Conservation (phyloP, 129 eudicot genomes). For the Pittosporum tobira region DNA sequence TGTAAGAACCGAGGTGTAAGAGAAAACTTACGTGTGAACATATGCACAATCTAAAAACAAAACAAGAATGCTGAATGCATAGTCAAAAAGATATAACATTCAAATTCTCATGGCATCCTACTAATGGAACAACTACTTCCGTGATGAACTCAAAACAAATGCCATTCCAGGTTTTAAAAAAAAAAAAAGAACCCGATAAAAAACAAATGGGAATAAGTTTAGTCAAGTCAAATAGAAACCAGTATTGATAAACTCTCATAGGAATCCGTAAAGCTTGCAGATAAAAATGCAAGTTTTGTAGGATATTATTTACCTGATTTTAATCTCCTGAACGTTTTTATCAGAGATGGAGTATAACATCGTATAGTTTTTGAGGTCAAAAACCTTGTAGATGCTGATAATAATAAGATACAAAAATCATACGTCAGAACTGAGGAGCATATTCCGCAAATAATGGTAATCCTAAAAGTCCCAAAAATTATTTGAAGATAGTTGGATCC, state of each 20-base stretch:
- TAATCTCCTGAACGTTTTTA: slow-evolving; percentile 84
- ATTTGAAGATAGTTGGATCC: not conserved
- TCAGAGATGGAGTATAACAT: slow-evolving; percentile 91
- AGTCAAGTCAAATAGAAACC: not conserved
- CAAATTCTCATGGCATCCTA: too few relatives aligned
- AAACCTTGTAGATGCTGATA: slow-evolving; percentile 86
- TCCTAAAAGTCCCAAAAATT: not conserved
- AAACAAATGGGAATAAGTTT: too few relatives aligned
- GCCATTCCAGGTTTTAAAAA: too few relatives aligned
- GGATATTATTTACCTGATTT: slow-evolving; percentile 49
- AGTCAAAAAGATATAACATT: too few relatives aligned
- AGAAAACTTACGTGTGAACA: too few relatives aligned
- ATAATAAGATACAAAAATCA: slow-evolving; percentile 6
- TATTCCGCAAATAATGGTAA: not conserved
- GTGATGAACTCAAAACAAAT: too few relatives aligned
- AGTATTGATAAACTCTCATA: not conserved
- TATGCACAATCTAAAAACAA: too few relatives aligned
- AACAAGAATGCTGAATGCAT: too few relatives aligned
- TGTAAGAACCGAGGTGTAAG: too few relatives aligned
- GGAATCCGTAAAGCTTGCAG: not conserved
- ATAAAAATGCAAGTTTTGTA: not conserved
- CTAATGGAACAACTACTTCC: too few relatives aligned
- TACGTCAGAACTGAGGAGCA: not conserved
- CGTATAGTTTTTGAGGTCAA: slow-evolving; percentile 88
- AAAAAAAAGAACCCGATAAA: too few relatives aligned